These are phyloP conservation scores for Leersia perrieri DNA, from an alignment of 176 grass and related monocot genomes.

Conservation along the genomic window DNA sequence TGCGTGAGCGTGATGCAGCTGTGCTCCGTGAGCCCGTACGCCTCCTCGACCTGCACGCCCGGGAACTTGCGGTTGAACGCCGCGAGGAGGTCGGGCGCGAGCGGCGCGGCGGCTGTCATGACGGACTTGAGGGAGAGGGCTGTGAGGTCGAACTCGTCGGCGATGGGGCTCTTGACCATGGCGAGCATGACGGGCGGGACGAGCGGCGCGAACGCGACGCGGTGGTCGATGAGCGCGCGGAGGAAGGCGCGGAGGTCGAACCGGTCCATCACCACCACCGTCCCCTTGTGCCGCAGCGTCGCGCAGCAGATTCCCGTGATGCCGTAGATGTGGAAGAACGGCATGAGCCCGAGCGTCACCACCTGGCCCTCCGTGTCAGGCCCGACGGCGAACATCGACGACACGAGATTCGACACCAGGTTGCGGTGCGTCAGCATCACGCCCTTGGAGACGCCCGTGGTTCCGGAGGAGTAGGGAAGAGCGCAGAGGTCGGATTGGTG, in stretches of 20 bases:
- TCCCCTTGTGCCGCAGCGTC: constrained; percentile 78
- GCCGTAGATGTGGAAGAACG: constrained; percentile 96
- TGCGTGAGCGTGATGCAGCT: constrained; percentile 92
- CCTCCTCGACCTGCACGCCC: constrained; percentile 77
- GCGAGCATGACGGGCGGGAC: constrained; percentile 84
- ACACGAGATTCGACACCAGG: constrained; percentile 76
- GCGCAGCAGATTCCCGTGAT: constrained; percentile 83
- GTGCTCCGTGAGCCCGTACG: constrained; percentile 90
- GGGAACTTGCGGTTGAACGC: constrained; percentile 70
- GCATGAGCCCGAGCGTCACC: constrained; percentile 64
- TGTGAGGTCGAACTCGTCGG: constrained; percentile 51
- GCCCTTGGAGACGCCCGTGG: constrained; percentile 84
- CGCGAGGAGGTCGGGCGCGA: constrained; percentile 57
- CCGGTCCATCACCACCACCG: constrained; percentile 83
- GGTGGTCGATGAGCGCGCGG: constrained; percentile 46
- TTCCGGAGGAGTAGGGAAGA: constrained; percentile 78
- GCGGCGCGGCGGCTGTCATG: constrained; percentile 81
- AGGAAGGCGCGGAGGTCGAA: constrained; percentile 72
- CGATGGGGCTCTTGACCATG: constrained; percentile 70
- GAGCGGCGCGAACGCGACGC: constrained; percentile 69
- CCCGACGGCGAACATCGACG: constrained; percentile 53
- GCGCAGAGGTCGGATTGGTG: constrained; percentile 71
- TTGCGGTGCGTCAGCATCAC: constrained; percentile 95
- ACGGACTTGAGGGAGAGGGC: constrained; percentile 53
- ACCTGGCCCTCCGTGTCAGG: constrained; percentile 38